phyloP scores from a whole-genome alignment of 2,329 filamentous ascomycete species.

The Chaetoscypha palmicola region DNA sequence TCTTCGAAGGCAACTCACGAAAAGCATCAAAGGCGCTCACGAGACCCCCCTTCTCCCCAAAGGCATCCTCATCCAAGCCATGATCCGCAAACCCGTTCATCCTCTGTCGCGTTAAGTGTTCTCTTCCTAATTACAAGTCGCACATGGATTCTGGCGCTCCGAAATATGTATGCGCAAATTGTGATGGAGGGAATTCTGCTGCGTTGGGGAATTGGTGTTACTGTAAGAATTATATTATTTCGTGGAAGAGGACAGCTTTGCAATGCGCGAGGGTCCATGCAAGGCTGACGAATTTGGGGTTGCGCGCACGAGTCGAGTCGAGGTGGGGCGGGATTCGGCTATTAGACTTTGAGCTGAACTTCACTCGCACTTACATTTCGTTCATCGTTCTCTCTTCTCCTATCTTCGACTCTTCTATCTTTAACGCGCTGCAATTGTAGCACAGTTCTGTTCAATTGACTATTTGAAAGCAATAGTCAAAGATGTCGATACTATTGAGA shows the following conservation, averaged over 20 bases:
- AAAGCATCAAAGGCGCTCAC: conserved; percentile 95
- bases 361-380: too few species aligned
- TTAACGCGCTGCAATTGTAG: too few species aligned
- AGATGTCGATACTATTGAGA: too few species aligned
- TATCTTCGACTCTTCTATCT: too few species aligned
- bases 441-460: too few species aligned
- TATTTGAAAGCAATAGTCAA: too few species aligned
- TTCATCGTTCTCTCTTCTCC: too few species aligned
- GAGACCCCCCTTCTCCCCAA: conserved; percentile 62
- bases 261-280: conserved; percentile 6
- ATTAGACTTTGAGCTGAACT: too few species aligned
- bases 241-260: conserved; percentile 16
- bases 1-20: conserved; percentile 51
- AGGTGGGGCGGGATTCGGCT: too few species aligned
- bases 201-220: too few species aligned
- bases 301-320: neutral
- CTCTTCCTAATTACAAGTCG: neutral
- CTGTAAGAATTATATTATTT: conserved; percentile 11
- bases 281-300: conserved; percentile 17
- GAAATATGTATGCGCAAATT: conserved; percentile 7
- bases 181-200: too few species aligned
- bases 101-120: conserved; percentile 7
- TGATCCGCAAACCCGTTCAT: conserved; percentile 74
- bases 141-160: conserved; percentile 5
- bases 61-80: conserved; percentile 68